Percentiles rank a stretch among this genome's conserved stretches.
phyloP scores from a whole-genome alignment of 305 asterid genomes.

The Solanum hybrid region DNA sequence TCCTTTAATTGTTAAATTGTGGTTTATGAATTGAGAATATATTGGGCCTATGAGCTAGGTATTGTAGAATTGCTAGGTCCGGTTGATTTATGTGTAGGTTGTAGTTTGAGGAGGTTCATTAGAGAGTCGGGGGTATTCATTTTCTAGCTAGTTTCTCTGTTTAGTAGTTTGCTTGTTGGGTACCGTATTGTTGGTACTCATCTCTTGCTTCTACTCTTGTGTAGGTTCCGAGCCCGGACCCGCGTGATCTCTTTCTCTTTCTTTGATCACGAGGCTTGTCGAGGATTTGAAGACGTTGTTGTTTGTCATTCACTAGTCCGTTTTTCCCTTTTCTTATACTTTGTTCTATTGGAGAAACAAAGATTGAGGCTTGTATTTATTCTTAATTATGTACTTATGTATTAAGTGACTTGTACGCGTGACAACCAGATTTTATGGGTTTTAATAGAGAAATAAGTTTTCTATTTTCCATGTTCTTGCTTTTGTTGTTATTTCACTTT shows the following conservation, averaged over 20 bases:
- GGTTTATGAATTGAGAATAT: background rate
- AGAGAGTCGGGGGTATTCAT: background rate
- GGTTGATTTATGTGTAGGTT: background rate
- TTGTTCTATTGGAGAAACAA: background rate
- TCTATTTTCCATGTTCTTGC: background rate
- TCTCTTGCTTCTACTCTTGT: background rate
- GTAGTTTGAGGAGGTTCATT: background rate
- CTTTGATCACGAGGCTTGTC: background rate
- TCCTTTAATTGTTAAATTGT: background rate
- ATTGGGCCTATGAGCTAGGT: background rate
- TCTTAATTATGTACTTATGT: background rate
- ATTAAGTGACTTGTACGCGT: background rate
- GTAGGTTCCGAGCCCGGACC: background rate
- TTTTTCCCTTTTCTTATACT: background rate
- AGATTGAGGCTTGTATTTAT: background rate
- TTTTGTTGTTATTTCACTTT: too few species aligned
- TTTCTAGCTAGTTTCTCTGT: background rate
- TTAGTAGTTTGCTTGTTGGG: background rate
- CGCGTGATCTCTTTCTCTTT: background rate
- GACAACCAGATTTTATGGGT: background rate
- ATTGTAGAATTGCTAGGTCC: background rate
- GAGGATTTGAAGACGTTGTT: background rate
- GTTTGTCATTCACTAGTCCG: background rate
- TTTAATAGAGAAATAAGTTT: background rate
- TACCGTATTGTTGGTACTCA: background rate